Evolutionary conservation across 352 stramenopile species (phyloP).

Genomic region (Phytophthora hybrid): DNA sequence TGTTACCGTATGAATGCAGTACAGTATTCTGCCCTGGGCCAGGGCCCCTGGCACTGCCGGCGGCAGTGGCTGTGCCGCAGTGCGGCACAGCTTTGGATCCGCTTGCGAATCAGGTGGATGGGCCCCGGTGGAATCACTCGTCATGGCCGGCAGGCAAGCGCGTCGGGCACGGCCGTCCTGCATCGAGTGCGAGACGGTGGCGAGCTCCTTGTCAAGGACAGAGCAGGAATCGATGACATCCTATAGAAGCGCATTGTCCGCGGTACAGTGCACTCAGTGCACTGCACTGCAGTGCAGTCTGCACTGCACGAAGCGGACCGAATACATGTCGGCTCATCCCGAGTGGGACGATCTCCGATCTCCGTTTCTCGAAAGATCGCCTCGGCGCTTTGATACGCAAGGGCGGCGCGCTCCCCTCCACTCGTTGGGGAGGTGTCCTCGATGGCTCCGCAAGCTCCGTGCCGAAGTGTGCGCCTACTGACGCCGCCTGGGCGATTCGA

Average conservation of each 20-base stretch:
- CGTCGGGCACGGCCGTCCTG: not conserved
- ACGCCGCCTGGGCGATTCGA: not conserved
- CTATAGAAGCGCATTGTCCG: too few relatives aligned
- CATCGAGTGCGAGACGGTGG: not conserved
- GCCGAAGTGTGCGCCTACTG: too few relatives aligned
- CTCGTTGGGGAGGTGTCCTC: not conserved
- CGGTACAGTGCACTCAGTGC: too few relatives aligned
- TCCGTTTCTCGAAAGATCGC: constrained; percentile 20
- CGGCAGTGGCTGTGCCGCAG: too few relatives aligned
- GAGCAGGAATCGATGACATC: too few relatives aligned
- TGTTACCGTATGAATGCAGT: too few relatives aligned
- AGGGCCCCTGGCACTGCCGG: too few relatives aligned
- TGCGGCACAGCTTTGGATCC: not conserved
- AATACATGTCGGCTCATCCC: not conserved
- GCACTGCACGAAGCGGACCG: not conserved
- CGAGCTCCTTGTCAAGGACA: too few relatives aligned
- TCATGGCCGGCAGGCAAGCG: too few relatives aligned
- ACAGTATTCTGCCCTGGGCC: too few relatives aligned
- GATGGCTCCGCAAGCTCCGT: not conserved
- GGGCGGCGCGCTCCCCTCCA: not conserved
- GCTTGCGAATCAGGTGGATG: not conserved
- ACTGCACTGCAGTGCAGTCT: too few relatives aligned
- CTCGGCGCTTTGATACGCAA: constrained; percentile 23
- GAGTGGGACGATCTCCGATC: constrained; percentile 7
- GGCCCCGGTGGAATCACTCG: not conserved